Conservation (phyloP, 495 filamentous ascomycete species). For the Elasticomyces elasticus region DNA sequence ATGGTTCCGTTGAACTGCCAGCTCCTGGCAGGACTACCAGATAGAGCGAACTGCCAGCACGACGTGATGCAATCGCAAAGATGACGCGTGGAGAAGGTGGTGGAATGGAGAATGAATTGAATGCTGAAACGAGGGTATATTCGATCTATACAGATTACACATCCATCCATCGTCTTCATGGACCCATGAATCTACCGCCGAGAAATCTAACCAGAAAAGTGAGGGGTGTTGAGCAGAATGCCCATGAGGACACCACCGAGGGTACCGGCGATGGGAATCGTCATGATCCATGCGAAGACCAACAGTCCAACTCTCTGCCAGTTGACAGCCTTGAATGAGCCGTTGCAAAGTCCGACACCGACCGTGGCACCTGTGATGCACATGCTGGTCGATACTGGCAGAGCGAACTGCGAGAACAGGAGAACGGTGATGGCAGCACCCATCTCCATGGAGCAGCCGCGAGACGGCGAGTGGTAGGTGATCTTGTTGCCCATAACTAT, state of each 20-base stretch:
- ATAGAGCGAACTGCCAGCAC: too few species aligned
- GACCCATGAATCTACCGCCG: too few species aligned
- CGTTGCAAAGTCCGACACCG: constrained; percentile 33
- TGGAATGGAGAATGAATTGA: too few species aligned
- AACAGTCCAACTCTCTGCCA: constrained; percentile 50
- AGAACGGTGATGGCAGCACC: constrained; percentile 58
- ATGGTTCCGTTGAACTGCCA: too few species aligned
- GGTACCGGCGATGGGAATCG: constrained; percentile 53
- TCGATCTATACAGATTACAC: too few species aligned
- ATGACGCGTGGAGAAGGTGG: too few species aligned
- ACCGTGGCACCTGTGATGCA: constrained; percentile 34
- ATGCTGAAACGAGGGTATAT: too few species aligned
- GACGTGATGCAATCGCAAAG: too few species aligned
- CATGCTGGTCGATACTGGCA: constrained; percentile 40
- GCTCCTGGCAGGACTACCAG: too few species aligned
- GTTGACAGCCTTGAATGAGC: constrained; percentile 48
- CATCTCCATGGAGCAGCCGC: constrained; percentile 56
- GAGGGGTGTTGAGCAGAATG: constrained; percentile 41
- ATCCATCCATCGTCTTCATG: too few species aligned
- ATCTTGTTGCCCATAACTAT: constrained; percentile 53
- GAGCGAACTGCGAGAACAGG: constrained; percentile 49
- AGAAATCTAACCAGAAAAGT: not conserved
- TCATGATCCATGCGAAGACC: constrained; percentile 50
- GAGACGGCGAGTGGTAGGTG: constrained; percentile 53
- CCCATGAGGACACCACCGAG: constrained; percentile 52